Base-by-base conservation (phyloP, 257 asterid species). In the Solanum pinnatisectum region DNA sequence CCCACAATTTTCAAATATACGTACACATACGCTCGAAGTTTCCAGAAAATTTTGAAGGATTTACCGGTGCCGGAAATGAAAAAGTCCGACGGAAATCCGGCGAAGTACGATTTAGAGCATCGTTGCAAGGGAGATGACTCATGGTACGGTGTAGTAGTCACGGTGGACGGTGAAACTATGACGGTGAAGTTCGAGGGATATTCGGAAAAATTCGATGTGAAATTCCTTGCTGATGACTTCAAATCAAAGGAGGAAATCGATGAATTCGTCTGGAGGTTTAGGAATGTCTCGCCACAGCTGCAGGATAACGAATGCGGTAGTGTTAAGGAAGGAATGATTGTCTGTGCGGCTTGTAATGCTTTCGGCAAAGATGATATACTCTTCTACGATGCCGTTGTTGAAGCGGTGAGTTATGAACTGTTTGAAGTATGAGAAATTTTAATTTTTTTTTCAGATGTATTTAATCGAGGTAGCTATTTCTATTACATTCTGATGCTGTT, bases 381-480 rank as follows among this genome's bases (percentile, higher is more conserved):
- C 78, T 94, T 89, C 88, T 92, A 81, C 88, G 97, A 94, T 72
- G 97, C 95, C 70, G 87, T 91, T 74, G 89, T 94, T 82, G 95
- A 94, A 8, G 92, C 85, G 49, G 97, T 93, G 88, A 84, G 91
- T 65, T 67, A 60, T 23, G 30, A 23, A 60, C 6, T 22, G 70
- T 60, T 32, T 71, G 78, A 71, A 71, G 36, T 71, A 16, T 71
- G 78, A 32, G 40, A 60, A 8, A 59, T 49, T 16, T 52, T 52
- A 44, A 44, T 2, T 18, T 56, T 56, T 40, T 42, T 18, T 20
- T 7, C 5, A 56, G 65, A 56, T 56, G 65, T 22, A 20, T 56
- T 56, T 56, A 56, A 56, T 56, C 65, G 65, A 56, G 65, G 65
- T 56, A 56, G 65, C 65, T 56, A 65, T 65, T 65, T 65, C n/a